phyloP scores from a whole-genome alignment of 371 early-diverging fungal genomes.

The Actinomortierella ambigua region DNA sequence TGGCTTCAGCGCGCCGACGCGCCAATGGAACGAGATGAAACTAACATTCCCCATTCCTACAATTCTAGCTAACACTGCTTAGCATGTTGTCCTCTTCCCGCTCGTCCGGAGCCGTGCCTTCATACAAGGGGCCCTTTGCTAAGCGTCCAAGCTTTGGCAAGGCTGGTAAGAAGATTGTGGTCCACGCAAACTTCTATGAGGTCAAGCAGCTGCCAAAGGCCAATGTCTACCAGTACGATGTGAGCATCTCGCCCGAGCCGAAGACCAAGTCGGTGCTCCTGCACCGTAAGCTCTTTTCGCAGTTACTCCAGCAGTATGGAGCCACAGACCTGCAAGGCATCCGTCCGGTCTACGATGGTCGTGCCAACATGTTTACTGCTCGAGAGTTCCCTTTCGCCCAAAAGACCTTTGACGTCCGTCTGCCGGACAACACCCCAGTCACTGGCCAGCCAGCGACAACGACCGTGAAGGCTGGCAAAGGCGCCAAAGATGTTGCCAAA shows the following conservation, averaged over 20 bases:
- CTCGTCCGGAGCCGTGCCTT: too few relatives aligned
- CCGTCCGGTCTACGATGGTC: conserved; percentile 51
- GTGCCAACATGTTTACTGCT: background rate
- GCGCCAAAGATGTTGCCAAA: too few relatives aligned
- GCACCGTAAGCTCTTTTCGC: conserved; percentile 48
- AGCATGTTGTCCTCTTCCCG: too few relatives aligned
- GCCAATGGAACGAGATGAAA: too few relatives aligned
- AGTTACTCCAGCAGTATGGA: conserved; percentile 44
- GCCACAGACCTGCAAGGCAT: conserved; percentile 24
- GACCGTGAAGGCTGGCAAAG: too few relatives aligned
- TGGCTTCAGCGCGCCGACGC: too few relatives aligned
- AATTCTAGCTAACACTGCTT: too few relatives aligned
- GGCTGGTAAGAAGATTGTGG: background rate
- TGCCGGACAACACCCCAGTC: background rate
- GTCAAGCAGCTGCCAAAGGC: conserved; percentile 6
- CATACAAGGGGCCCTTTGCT: too few relatives aligned
- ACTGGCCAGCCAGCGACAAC: too few relatives aligned
- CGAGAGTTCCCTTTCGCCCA: background rate
- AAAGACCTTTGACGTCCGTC: background rate
- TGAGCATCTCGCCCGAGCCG: conserved; percentile 27
- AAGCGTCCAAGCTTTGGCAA: background rate
- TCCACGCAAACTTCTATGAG: conserved; percentile 19
- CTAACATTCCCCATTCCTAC: too few relatives aligned
- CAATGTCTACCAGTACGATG: conserved; percentile 27
- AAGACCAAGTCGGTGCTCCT: conserved; percentile 24